Base-by-base conservation (phyloP, 2,329 filamentous ascomycete species). In the Podosphaera xanthii region DNA sequence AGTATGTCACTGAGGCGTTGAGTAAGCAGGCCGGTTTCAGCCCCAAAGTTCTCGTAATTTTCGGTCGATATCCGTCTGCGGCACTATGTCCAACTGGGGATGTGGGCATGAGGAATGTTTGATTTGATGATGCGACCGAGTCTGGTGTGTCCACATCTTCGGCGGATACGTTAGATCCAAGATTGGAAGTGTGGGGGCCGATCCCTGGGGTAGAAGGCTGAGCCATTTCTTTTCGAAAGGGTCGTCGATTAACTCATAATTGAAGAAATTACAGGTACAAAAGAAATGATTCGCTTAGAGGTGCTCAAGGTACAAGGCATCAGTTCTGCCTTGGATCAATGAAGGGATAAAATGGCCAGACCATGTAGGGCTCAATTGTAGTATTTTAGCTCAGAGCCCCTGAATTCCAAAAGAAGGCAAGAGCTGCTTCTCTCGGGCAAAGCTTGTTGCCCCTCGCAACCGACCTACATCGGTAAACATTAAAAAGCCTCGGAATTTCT, bases 1-100 rank as follows among this genome's bases (percentile, higher is more conserved):
- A 95, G 71, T 95, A 96, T n/a, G 92, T 98, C 61, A 97, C 91
- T 0, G 92, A 97, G 58, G 92, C 92, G 75, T 98, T 98, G 65
- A 98, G 91, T 57, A 98, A 77, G 69, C 91, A 97, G 42, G 92
- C 90, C 44, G 92, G 92, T 64, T 90, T 81, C 72, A 87, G 83
- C 54, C 86, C 86, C 56, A 86, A 75, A 10, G 85, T 87, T 66
- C 84, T 82, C 44, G 80, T 91, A 62, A 95, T 86, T 69, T 84
- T 86, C 42, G 91, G 91, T 57, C 85, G 83, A 71, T 94, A 94
- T 63, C 82, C 82, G 69, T 94, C 88, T 59, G 76, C 76, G 61
- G 77, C 77, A 30, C 77, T 74, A 60, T 79, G 77, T 65, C 77
- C 78, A 61, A 82, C 75, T 12, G 89, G 87, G 62, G 85, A 89